phyloP scores from a whole-genome alignment of 768 basidiomycete species.

The Candolleomyces efflorescens region DNA sequence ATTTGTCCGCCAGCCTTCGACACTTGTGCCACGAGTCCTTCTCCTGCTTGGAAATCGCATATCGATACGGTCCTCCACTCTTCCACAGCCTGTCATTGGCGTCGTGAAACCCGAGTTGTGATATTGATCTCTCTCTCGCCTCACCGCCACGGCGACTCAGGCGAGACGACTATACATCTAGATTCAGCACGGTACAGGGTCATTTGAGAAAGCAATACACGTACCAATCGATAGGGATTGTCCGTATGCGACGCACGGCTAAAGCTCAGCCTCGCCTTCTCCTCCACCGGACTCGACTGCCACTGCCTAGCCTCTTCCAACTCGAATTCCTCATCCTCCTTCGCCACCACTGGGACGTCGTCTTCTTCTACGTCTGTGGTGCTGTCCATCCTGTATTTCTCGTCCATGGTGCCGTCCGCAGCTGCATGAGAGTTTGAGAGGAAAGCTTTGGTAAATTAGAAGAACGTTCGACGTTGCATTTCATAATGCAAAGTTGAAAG shows the following conservation, averaged over 20 bases:
- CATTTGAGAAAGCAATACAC: neutral
- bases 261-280: neutral
- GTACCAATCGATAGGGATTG: neutral
- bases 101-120: neutral
- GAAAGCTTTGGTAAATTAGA: neutral
- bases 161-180: neutral
- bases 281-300: constrained; percentile 1
- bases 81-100: constrained; percentile 13
- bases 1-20: constrained; percentile 16
- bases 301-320: neutral
- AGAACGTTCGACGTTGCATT: too few relatives aligned
- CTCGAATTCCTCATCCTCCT: neutral
- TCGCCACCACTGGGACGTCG: neutral
- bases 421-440: neutral
- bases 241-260: neutral
- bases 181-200: too few relatives aligned
- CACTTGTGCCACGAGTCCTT: constrained; percentile 24
- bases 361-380: neutral
- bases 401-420: neutral
- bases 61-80: constrained; percentile 14
- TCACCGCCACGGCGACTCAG: neutral
- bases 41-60: constrained; percentile 12
- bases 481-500: too few relatives aligned
- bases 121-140: neutral
- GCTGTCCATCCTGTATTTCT: constrained; percentile 1